Evolutionary conservation across 352 stramenopile genomes (phyloP).

Genomic region (Phytophthora vignae): DNA sequence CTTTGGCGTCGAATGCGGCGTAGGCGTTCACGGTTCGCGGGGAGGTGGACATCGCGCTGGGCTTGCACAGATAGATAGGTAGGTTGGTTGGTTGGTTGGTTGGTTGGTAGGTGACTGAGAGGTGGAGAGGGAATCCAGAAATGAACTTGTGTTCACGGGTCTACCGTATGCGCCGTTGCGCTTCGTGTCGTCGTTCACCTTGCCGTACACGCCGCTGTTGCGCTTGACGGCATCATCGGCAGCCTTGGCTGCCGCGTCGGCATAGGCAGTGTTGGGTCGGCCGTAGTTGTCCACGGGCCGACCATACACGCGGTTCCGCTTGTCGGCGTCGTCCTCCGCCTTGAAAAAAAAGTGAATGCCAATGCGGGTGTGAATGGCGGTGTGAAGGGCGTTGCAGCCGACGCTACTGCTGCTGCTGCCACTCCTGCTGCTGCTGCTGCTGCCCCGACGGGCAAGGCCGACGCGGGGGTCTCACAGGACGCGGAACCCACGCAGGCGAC

Average conservation of each 20-base stretch:
- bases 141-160: background rate
- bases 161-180: background rate
- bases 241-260: background rate
- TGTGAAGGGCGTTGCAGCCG: background rate
- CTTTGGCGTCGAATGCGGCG: constrained; percentile 17
- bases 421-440: background rate
- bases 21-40: constrained; percentile 7
- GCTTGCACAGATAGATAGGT: background rate
- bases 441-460: background rate
- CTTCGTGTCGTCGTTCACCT: background rate
- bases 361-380: background rate
- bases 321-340: background rate
- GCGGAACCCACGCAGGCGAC: background rate
- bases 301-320: background rate
- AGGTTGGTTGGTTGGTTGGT: too few relatives aligned
- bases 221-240: background rate
- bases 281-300: too few relatives aligned
- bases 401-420: background rate
- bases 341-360: background rate
- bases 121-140: background rate
- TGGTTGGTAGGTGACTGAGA: background rate
- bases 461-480: background rate
- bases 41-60: background rate
- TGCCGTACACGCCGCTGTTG: background rate
- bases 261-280: background rate